A percentile compares a stretch with the other conserved stretches of the same genome.
Conservation (phyloP, 2,329 filamentous ascomycete species). For the Cadophora gregata region DNA sequence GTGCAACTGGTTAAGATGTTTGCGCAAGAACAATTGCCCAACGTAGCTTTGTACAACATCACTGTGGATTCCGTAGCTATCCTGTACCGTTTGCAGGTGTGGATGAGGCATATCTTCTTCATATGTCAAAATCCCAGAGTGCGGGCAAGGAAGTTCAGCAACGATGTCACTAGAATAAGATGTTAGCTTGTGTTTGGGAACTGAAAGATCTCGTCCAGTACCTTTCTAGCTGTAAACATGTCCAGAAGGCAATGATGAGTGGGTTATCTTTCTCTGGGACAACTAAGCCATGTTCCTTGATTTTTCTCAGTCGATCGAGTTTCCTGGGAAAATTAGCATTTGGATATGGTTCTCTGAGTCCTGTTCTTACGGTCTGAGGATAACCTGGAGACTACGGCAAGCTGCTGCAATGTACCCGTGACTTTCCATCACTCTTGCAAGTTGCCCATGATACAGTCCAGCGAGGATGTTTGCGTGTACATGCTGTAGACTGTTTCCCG, state of each 20-base stretch:
- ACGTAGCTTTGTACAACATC: conserved; percentile 64
- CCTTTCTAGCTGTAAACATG: conserved; percentile 91
- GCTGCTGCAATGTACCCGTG: conserved; percentile 66
- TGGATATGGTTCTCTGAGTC: no score
- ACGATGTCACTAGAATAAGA: conserved; percentile 74
- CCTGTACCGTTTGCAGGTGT: conserved; percentile 54
- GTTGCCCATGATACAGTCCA: conserved; percentile 86
- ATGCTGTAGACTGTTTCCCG: conserved; percentile 81
- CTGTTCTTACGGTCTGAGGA: conserved; percentile 66
- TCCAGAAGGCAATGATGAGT: conserved; percentile 84
- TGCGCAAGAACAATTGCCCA: conserved; percentile 68
- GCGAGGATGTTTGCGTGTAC: conserved; percentile 86
- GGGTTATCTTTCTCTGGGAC: conserved; percentile 59
- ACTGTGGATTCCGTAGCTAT: conserved; percentile 52
- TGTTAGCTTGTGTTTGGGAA: conserved; percentile 20
- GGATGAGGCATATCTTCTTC: conserved; percentile 72
- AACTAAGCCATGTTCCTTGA: conserved; percentile 34
- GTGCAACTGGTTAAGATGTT: conserved; percentile 68
- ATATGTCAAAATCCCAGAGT: conserved; percentile 65
- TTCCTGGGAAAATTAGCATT: conserved; percentile 40
- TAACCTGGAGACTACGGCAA: conserved; percentile 66
- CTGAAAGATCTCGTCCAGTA: conserved; percentile 44
- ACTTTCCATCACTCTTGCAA: conserved; percentile 86
- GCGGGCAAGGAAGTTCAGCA: conserved; percentile 76
- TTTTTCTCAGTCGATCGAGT: conserved; percentile 49